Evolutionary conservation across 2,329 filamentous ascomycete genomes (phyloP).

Genomic region (Helicocarpus griseus): DNA sequence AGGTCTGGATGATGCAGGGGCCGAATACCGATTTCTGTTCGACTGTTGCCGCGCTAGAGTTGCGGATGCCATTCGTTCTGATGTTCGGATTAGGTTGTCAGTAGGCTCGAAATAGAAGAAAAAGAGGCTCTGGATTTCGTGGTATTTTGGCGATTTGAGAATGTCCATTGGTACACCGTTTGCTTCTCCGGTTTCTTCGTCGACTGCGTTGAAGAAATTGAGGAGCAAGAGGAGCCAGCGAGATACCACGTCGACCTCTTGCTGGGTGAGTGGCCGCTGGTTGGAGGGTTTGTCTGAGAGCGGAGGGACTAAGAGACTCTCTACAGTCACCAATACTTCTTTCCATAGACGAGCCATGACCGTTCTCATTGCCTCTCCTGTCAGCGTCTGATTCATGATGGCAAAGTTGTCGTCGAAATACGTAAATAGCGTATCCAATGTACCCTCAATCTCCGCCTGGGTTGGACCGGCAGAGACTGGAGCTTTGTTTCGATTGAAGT

Average conservation of each 20-base stretch:
- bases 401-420: conserved; percentile 99
- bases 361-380: conserved; percentile 90
- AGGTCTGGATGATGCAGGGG: conserved; percentile 34
- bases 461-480: conserved; percentile 50
- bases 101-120: conserved; percentile 98
- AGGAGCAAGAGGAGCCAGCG: conserved; percentile 87
- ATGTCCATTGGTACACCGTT: conserved; percentile 84
- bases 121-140: conserved; percentile 89
- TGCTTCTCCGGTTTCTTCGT: conserved; percentile 72
- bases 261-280: conserved; percentile 71
- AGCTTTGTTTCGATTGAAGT: conserved; percentile 46
- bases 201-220: conserved; percentile 87
- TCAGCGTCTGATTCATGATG: conserved; percentile 96
- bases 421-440: conserved; percentile 72
- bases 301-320: conserved; percentile 81
- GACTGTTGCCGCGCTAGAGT: conserved; percentile 69
- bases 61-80: conserved; percentile 86
- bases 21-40: conserved; percentile 57
- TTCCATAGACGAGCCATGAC: conserved; percentile 99
- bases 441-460: conserved; percentile 65
- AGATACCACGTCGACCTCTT: conserved; percentile 90
- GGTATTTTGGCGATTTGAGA: conserved; percentile 94
- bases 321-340: conserved; percentile 85
- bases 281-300: conserved; percentile 87
- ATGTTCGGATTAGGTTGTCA: conserved; percentile 85